Conservation (phyloP, 108 stramenopile genomes). For the Skeletonema grethae region DNA sequence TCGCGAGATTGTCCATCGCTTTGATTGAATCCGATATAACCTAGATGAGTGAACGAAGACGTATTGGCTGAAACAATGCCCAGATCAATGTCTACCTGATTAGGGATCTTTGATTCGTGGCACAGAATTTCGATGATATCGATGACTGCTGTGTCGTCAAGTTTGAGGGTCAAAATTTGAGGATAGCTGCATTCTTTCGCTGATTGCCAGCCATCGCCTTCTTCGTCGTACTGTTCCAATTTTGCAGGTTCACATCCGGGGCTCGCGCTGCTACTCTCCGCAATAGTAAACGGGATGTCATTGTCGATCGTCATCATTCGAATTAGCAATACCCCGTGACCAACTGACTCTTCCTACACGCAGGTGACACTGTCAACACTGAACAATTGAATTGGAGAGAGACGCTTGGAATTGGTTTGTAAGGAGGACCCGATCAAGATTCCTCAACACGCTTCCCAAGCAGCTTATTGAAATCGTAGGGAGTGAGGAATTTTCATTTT, state of each 20-base stretch:
- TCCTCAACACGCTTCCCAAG: no score
- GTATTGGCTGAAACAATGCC: conserved; percentile 13
- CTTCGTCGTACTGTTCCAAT: conserved; percentile 17
- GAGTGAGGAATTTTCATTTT: no score
- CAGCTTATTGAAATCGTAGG: no score
- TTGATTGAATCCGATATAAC: conserved; percentile 44
- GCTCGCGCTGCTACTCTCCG: conserved; percentile 31
- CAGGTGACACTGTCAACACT: no score
- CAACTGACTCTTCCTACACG: no score
- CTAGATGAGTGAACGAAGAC: conserved; percentile 40
- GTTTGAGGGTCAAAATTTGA: conserved; percentile 17
- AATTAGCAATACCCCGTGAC: no score
- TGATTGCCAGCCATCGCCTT: conserved; percentile 35
- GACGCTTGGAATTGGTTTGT: no score
- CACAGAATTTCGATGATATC: conserved; percentile 36
- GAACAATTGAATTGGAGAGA: no score
- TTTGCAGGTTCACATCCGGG: conserved; percentile 14
- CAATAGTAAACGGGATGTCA: conserved; percentile 21
- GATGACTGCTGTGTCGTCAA: conserved; percentile 13
- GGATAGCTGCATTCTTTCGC: conserved; percentile 6
- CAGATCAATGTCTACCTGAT: conserved; percentile 44
- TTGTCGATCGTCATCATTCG: conserved; percentile 6
- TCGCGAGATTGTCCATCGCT: conserved; percentile 54
- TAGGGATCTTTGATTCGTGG: conserved; percentile 36
- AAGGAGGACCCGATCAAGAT: no score